Evolutionary conservation across 768 basidiomycete genomes (phyloP).

Genomic region (Mycena crocata): DNA sequence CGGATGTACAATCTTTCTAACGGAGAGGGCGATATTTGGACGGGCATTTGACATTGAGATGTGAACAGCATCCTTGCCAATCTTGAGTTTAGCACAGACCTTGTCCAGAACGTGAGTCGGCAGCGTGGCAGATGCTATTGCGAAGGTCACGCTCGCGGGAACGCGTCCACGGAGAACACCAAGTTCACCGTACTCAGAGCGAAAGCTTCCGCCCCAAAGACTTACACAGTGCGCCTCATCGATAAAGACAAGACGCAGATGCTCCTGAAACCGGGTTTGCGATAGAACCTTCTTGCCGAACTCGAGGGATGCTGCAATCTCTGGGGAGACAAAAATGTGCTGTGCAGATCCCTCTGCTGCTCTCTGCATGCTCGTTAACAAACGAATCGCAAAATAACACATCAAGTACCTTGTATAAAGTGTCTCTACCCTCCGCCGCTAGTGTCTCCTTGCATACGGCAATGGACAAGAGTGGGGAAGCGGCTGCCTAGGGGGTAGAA

Average conservation of each 20-base stretch:
- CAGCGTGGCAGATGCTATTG: slow-evolving; percentile 1
- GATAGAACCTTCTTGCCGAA: slow-evolving; percentile 5
- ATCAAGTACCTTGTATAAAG: background rate
- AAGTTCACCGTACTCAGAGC: slow-evolving; percentile 14
- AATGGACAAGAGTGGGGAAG: background rate
- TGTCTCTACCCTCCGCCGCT: background rate
- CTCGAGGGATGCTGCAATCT: background rate
- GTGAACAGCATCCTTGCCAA: background rate
- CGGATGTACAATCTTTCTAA: slow-evolving; percentile 30
- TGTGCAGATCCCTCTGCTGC: background rate
- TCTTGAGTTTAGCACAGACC: slow-evolving; percentile 13
- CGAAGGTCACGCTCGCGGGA: background rate
- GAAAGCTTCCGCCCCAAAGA: slow-evolving; percentile 13
- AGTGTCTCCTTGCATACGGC: slow-evolving; percentile 1
- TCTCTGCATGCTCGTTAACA: background rate
- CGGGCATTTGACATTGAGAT: background rate
- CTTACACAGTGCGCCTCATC: slow-evolving; percentile 14
- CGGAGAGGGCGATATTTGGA: slow-evolving; percentile 43
- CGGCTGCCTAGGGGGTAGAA: background rate
- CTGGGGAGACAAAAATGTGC: slow-evolving; percentile 5
- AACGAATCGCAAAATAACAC: background rate
- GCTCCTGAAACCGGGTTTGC: background rate
- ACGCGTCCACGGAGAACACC: slow-evolving; percentile 8
- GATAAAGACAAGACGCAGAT: slow-evolving; percentile 7
- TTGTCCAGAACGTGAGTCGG: slow-evolving; percentile 9